These are phyloP conservation scores for Elongisporangium undulatum DNA, from an alignment of 352 stramenopile species.

Conservation along the genomic window DNA sequence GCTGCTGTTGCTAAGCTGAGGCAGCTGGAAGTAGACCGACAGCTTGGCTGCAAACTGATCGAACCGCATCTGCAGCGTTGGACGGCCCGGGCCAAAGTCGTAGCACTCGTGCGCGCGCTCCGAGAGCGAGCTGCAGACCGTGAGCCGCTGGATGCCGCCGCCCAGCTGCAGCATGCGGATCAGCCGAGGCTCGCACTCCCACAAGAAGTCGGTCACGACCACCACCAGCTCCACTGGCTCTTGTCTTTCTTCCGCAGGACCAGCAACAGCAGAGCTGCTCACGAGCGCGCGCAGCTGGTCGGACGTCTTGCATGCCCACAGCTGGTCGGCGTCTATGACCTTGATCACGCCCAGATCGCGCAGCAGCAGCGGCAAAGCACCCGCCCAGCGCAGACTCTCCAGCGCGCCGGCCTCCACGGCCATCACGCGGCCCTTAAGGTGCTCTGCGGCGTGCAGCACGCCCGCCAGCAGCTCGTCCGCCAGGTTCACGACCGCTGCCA, in stretches of 20 bases:
- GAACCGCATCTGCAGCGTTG: conserved; percentile 40
- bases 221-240: conserved; percentile 37
- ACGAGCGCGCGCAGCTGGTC: conserved; percentile 18
- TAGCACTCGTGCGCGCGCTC: conserved; percentile 69
- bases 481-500: conserved; percentile 32
- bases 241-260: conserved; percentile 6
- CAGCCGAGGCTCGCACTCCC: conserved; percentile 47
- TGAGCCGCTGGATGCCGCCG: conserved; percentile 29
- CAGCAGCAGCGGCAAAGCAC: conserved; percentile 59
- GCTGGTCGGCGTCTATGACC: conserved; percentile 29
- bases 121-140: conserved; percentile 62
- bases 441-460: conserved; percentile 51
- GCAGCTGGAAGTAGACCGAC: too few relatives aligned
- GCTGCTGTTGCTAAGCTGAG: background rate
- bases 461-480: conserved; percentile 49
- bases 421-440: conserved; percentile 41
- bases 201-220: conserved; percentile 52
- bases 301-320: conserved; percentile 23
- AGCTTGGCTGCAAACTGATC: conserved; percentile 34
- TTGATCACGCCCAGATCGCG: conserved; percentile 52
- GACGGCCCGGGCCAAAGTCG: conserved; percentile 26
- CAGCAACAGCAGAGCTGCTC: background rate
- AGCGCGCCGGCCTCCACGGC: conserved; percentile 48
- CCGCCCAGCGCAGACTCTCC: conserved; percentile 62
- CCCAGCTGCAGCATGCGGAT: conserved; percentile 27